Conservation (phyloP, 768 basidiomycete genomes). For the Trametes punicea region DNA sequence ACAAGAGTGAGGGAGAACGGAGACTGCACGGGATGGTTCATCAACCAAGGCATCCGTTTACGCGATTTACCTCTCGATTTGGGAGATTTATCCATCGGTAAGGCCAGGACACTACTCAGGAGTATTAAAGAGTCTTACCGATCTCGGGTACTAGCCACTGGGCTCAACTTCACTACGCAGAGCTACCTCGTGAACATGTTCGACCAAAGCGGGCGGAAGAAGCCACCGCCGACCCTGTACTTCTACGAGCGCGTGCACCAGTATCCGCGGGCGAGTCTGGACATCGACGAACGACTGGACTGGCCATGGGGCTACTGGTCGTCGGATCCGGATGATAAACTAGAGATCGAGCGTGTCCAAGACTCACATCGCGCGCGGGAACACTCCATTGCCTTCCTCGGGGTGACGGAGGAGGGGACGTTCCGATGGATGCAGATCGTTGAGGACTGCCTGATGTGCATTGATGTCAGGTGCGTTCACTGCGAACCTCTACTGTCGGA, state of each 20-base stretch:
- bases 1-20: neutral
- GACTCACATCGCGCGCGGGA: conserved; percentile 4
- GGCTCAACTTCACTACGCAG: conserved; percentile 6
- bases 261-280: conserved; percentile 3
- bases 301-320: conserved; percentile 18
- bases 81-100: neutral
- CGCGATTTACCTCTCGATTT: neutral
- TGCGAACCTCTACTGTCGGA: neutral
- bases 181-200: neutral
- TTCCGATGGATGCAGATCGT: conserved; percentile 9
- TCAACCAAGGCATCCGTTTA: neutral
- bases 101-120: neutral
- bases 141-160: neutral
- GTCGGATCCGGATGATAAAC: neutral
- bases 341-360: neutral
- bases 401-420: neutral
- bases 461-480: conserved; percentile 8
- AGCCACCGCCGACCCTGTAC: conserved; percentile 1
- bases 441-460: neutral
- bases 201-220: neutral
- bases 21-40: neutral
- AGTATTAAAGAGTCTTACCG: neutral
- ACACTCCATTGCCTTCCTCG: neutral
- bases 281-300: neutral
- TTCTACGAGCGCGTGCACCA: conserved; percentile 15